Evolutionary conservation across 306 rosid genomes (phyloP).

Genomic region (Lupinus albus): DNA sequence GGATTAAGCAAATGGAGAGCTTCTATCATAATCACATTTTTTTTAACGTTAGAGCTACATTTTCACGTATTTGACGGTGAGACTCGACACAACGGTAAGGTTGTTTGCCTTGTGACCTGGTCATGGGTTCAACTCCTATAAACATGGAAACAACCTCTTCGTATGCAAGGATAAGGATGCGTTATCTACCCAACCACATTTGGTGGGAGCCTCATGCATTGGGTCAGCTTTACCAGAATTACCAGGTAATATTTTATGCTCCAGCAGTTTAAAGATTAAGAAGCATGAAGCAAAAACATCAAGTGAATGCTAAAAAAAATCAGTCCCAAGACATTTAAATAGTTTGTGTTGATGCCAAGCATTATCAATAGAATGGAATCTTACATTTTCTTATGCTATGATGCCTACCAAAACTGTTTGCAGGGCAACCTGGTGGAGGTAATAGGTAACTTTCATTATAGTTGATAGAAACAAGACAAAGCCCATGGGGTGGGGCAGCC

Average conservation of each 20-base stretch:
- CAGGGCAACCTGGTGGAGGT: slow-evolving; percentile 68
- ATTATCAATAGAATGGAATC: slow-evolving; percentile 62
- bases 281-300: slow-evolving; percentile 17
- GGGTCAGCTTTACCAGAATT: too few relatives aligned
- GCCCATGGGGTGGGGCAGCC: slow-evolving; percentile 80
- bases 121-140: too few relatives aligned
- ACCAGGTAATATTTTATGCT: slow-evolving; percentile 15
- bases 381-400: slow-evolving; percentile 75
- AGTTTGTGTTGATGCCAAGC: slow-evolving; percentile 26
- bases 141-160: too few relatives aligned
- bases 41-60: too few relatives aligned
- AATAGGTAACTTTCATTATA: slow-evolving; percentile 71
- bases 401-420: slow-evolving; percentile 74
- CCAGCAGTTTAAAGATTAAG: slow-evolving; percentile 19
- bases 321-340: slow-evolving; percentile 6
- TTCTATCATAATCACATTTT: not conserved
- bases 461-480: slow-evolving; percentile 69
- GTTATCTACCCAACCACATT: too few relatives aligned
- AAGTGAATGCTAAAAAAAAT: slow-evolving; percentile 25
- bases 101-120: too few relatives aligned
- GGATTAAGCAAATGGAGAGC: slow-evolving; percentile 5
- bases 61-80: too few relatives aligned
- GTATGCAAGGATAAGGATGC: too few relatives aligned
- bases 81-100: too few relatives aligned
- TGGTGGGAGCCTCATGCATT: too few relatives aligned